A percentile compares a stretch with the other conserved stretches of the same genome.
Evolutionary conservation across 768 basidiomycete species (phyloP).

Genomic region (Chiua virens): DNA sequence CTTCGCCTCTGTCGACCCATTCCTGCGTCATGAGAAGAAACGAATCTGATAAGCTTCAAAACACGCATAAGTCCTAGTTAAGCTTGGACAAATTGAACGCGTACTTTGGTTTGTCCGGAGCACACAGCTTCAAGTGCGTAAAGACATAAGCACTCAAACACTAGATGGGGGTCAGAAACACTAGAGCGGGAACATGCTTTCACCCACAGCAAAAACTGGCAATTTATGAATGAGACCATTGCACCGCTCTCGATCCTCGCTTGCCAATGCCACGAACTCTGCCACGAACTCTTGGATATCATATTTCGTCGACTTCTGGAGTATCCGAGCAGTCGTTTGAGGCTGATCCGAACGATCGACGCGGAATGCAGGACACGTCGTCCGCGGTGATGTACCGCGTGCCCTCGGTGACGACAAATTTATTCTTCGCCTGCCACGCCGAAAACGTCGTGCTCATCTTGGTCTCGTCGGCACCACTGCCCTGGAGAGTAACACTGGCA

Average conservation of each 20-base stretch:
- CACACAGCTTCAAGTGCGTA: slow-evolving; percentile 26
- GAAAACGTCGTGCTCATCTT: slow-evolving; percentile 18
- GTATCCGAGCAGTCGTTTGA: slow-evolving; percentile 13
- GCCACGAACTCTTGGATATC: slow-evolving; percentile 22
- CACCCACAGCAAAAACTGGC: slow-evolving; percentile 24
- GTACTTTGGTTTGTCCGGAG: slow-evolving; percentile 15
- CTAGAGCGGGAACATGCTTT: not conserved
- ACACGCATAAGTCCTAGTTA: not conserved
- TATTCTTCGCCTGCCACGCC: slow-evolving; percentile 17
- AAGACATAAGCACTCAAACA: slow-evolving; percentile 24
- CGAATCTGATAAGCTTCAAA: slow-evolving; percentile 16
- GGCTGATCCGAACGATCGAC: slow-evolving; percentile 26
- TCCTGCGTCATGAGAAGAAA: slow-evolving; percentile 14
- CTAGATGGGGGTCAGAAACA: slow-evolving; percentile 8
- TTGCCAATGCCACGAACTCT: slow-evolving; percentile 9
- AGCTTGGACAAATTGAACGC: not conserved
- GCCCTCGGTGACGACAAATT: slow-evolving; percentile 5
- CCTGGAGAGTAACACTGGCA: not conserved
- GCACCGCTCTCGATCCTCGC: slow-evolving; percentile 17
- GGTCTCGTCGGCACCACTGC: not conserved
- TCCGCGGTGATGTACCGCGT: slow-evolving; percentile 19
- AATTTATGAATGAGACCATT: slow-evolving; percentile 13
- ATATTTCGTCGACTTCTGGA: slow-evolving; percentile 22
- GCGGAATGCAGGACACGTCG: slow-evolving; percentile 22
- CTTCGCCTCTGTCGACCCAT: slow-evolving; percentile 19